These are phyloP conservation scores for Coemansia sp. DNA, from an alignment of 192 early-diverging fungal species.

Conservation along the genomic window DNA sequence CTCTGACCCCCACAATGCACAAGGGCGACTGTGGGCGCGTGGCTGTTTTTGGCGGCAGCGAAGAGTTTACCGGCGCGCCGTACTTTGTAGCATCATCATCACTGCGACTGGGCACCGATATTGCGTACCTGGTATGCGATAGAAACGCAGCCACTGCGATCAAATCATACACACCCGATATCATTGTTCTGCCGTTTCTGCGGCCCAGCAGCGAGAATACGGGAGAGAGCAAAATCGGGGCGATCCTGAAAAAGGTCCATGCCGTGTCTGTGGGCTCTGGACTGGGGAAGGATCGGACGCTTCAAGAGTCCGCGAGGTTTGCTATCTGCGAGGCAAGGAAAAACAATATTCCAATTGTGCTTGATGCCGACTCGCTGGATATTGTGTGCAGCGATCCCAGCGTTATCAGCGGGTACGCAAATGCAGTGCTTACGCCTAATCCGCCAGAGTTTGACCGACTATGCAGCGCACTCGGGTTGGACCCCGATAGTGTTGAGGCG, in stretches of 20 bases:
- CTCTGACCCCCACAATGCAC: conserved; percentile 38
- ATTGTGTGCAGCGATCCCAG: conserved; percentile 72
- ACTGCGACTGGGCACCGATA: conserved; percentile 72
- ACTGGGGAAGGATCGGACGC: conserved; percentile 72
- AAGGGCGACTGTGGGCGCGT: conserved; percentile 53
- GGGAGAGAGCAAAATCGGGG: conserved; percentile 52
- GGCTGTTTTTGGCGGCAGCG: conserved; percentile 41
- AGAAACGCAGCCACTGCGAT: conserved; percentile 72
- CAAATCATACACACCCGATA: conserved; percentile 79
- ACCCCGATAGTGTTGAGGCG: conserved; percentile 24
- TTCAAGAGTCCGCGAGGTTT: conserved; percentile 64
- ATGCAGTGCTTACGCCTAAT: conserved; percentile 87
- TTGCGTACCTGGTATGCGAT: conserved; percentile 86
- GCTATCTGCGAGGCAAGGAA: conserved; percentile 71
- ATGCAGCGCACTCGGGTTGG: conserved; percentile 58
- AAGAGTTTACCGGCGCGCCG: conserved; percentile 87
- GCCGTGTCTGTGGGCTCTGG: conserved; percentile 92
- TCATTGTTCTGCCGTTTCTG: conserved; percentile 94
- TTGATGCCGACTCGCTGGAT: conserved; percentile 94
- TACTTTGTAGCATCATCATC: conserved; percentile 65
- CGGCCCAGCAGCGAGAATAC: conserved; percentile 18
- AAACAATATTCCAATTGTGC: conserved; percentile 68
- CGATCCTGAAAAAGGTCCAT: conserved; percentile 71
- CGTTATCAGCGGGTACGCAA: conserved; percentile 68
- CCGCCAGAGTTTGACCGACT: conserved; percentile 80